phyloP scores from a whole-genome alignment of 1,284 basidiomycete genomes.

The Mycena citricolor region DNA sequence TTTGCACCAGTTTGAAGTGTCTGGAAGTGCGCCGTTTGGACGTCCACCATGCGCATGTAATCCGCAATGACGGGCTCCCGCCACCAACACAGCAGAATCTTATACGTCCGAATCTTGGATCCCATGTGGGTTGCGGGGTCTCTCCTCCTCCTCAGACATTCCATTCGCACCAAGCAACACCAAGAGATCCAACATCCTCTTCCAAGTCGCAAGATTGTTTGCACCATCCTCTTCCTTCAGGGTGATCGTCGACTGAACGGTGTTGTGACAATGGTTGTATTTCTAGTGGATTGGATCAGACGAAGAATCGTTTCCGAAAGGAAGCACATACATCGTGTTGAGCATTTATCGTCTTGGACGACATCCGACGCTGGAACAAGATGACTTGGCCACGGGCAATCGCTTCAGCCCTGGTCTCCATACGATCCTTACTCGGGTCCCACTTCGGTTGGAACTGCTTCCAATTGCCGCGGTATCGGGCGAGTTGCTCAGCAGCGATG shows the following conservation, averaged over 20 bases:
- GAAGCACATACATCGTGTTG: constrained; percentile 15
- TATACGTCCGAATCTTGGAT: constrained; percentile 6
- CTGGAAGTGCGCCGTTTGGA: constrained; percentile 9
- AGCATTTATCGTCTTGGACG: constrained; percentile 2
- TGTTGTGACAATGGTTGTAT: constrained; percentile 9
- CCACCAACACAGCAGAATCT: constrained; percentile 20
- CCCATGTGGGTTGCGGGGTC: constrained; percentile 1
- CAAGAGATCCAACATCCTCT: constrained; percentile 14
- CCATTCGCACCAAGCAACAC: constrained; percentile 12
- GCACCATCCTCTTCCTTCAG: constrained; percentile 8
- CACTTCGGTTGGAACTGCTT: constrained; percentile 16
- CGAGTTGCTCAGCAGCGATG: constrained; percentile 9
- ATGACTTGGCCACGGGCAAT: constrained; percentile 3
- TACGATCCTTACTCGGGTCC: constrained; percentile 1
- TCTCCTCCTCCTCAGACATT: constrained; percentile 21
- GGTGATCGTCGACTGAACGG: constrained; percentile 8
- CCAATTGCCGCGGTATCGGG: constrained; percentile 8
- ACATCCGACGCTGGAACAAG: constrained; percentile 9
- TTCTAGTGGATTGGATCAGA: constrained; percentile 9
- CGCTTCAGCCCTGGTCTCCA: constrained; percentile 17
- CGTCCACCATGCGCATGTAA: constrained; percentile 19
- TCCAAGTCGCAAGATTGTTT: constrained; percentile 15
- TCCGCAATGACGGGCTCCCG: constrained; percentile 16
- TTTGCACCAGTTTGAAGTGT: constrained; percentile 5
- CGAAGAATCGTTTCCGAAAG: background rate